Evolutionary conservation across 345 rosid species (phyloP), one percentile per base, ranked within the genome.

Genomic region (Boechera divaricarpa): DNA sequence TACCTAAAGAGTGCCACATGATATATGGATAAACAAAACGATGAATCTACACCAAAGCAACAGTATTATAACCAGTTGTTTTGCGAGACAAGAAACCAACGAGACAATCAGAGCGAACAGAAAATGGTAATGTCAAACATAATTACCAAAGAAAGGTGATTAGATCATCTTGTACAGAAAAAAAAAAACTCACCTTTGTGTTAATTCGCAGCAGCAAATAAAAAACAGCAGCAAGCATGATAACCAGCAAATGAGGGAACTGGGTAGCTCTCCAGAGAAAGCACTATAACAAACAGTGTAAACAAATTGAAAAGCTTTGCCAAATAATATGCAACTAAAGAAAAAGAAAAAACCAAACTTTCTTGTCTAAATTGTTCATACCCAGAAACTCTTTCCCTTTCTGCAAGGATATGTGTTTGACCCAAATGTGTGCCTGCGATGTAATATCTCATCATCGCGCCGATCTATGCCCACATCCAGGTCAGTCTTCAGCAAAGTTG

Each of bases 191-290:
- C 28, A 90, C 97, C 91, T 88, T 94, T 28, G 88, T 81, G 83
- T 81, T 86, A 33, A 86, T 87, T 70, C 91, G 90, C 69, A 88
- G 75, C 18, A 75, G 94, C 65, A 79, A 77, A 12, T 87, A 79
- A 11, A 80, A 85, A 2, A 81, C 38, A n/a, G 87, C 89, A 32
- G 96, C 96, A 72, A 91, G 56, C 29, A 85, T 83, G 82, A 93
- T 79, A 77, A 91, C 77, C 63, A 90, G 80, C n/a, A 82, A 90
- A 52, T 82, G 90, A 72, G 86, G 82, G 83, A 83, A 94, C 75
- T 88, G 89, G 88, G 83, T 82, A 56, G 97, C 98, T 84, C 85
- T 92, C 97, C 97, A 91, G 24, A 91, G 83, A 86, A 91, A 89
- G 73, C 82, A 71, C 98, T 91, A 75, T 10, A 51, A 6, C 52